These are phyloP conservation scores for Gossypium rotundifolium DNA, from an alignment of 345 rosid genomes.

Conservation along the genomic window DNA sequence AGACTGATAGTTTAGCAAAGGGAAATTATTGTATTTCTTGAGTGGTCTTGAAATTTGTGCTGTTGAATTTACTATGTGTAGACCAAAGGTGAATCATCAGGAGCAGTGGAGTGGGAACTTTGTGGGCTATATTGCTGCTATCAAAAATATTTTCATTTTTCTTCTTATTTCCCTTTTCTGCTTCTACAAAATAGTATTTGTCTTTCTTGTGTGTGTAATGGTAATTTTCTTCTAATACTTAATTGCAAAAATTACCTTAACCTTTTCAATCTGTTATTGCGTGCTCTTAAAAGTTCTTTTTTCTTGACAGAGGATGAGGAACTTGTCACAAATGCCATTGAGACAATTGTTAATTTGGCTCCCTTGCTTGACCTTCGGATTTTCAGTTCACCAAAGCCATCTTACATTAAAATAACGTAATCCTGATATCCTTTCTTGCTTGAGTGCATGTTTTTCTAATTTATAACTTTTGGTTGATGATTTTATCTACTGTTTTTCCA, in stretches of 20 bases:
- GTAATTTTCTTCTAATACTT: neutral
- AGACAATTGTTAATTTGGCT: conserved; percentile 87
- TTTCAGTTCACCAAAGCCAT: conserved; percentile 78
- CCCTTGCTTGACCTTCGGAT: conserved; percentile 91
- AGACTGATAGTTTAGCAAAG: neutral
- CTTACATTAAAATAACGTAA: conserved; percentile 73
- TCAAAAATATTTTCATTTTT: neutral
- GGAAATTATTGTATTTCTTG: neutral
- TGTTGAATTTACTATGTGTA: neutral
- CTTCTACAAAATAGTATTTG: neutral
- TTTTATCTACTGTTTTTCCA: conserved; percentile 19
- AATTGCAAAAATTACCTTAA: neutral
- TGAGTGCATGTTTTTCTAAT: neutral
- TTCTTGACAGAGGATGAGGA: conserved; percentile 87
- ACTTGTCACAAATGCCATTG: conserved; percentile 87
- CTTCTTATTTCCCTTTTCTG: neutral
- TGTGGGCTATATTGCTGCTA: neutral
- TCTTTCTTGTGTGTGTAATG: neutral
- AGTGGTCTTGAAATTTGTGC: neutral
- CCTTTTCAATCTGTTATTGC: neutral
- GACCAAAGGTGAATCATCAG: conserved; percentile 2
- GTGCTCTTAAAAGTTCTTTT: conserved; percentile 1
- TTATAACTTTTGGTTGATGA: conserved; percentile 13
- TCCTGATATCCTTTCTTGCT: conserved; percentile 8
- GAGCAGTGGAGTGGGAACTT: neutral